Conservation (phyloP, 371 early-diverging fungal species). For the Syncephalastrum monosporum region DNA sequence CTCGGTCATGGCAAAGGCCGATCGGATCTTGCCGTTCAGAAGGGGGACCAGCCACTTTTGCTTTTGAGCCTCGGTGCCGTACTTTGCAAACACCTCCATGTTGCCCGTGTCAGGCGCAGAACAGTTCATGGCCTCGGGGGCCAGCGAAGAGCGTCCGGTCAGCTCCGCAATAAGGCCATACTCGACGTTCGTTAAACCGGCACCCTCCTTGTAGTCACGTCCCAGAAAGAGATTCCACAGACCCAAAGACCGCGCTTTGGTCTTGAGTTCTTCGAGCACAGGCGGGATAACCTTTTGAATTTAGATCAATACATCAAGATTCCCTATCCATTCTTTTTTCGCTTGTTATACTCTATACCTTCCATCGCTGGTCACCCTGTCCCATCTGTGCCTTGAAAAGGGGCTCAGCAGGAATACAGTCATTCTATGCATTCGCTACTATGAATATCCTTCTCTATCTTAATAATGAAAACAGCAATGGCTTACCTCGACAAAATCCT, state of each 20-base stretch:
- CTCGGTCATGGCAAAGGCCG: conserved; percentile 98
- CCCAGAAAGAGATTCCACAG: conserved; percentile 95
- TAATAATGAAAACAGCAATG: background rate
- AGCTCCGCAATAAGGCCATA: conserved; percentile 90
- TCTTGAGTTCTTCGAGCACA: conserved; percentile 85
- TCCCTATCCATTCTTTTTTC: background rate
- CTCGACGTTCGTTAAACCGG: conserved; percentile 92
- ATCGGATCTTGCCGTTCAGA: conserved; percentile 88
- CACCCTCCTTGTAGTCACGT: conserved; percentile 73
- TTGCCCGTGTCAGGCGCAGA: conserved; percentile 98
- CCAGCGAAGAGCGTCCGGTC: conserved; percentile 81
- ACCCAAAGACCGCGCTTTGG: conserved; percentile 84
- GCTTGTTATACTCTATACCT: conserved; percentile 54
- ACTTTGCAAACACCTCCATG: conserved; percentile 98
- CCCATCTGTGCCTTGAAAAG: conserved; percentile 74
- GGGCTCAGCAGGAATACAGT: conserved; percentile 92
- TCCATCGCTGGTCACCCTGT: conserved; percentile 74
- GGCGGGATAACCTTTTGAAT: conserved; percentile 60
- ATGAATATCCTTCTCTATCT: background rate
- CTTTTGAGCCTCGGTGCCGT: conserved; percentile 88
- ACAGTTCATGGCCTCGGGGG: conserved; percentile 91
- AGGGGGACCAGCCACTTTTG: conserved; percentile 82
- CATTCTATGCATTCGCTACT: conserved; percentile 54
- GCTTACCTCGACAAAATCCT: conserved; percentile 78
- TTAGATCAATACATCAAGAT: no score